A percentile compares a stretch with the other conserved stretches of the same genome.
These are phyloP conservation scores for Gaertneriomyces sp. DNA, from an alignment of 192 early-diverging fungal genomes.

Conservation along the genomic window DNA sequence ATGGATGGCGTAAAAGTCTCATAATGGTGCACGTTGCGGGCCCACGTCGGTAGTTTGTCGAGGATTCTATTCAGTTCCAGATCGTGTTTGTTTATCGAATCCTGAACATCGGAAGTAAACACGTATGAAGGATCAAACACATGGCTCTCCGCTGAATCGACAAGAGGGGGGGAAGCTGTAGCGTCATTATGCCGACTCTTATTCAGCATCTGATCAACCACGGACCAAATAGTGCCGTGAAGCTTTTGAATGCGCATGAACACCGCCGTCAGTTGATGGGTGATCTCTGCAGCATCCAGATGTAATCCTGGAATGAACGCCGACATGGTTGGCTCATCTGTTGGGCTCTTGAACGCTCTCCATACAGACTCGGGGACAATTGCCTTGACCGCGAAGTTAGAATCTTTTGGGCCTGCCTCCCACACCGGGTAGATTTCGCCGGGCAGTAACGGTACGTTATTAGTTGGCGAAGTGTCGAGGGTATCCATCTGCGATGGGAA, in stretches of 20 bases:
- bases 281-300: slow-evolving; percentile 16
- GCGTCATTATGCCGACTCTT: no score
- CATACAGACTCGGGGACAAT: slow-evolving; percentile 20
- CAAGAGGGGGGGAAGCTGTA: no score
- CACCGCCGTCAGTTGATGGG: slow-evolving; percentile 11
- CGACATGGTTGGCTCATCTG: slow-evolving; percentile 11
- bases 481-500: slow-evolving; percentile 3
- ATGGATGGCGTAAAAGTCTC: slow-evolving; percentile 9
- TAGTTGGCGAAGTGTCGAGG: slow-evolving; percentile 4
- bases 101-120: neutral
- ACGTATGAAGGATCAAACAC: no score
- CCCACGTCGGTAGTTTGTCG: slow-evolving; percentile 11
- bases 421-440: slow-evolving; percentile 14
- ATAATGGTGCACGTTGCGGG: slow-evolving; percentile 12
- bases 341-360: slow-evolving; percentile 1
- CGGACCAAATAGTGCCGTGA: slow-evolving; percentile 10
- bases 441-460: slow-evolving; percentile 6
- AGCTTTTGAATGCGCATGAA: slow-evolving; percentile 16
- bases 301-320: slow-evolving; percentile 24
- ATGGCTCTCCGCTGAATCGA: no score
- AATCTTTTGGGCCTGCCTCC: slow-evolving; percentile 9
- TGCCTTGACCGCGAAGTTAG: slow-evolving; percentile 10
- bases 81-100: neutral
- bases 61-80: neutral
- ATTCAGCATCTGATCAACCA: neutral